Conservation (phyloP, 139 green algal genomes). For the Coccomyxa sp. region DNA sequence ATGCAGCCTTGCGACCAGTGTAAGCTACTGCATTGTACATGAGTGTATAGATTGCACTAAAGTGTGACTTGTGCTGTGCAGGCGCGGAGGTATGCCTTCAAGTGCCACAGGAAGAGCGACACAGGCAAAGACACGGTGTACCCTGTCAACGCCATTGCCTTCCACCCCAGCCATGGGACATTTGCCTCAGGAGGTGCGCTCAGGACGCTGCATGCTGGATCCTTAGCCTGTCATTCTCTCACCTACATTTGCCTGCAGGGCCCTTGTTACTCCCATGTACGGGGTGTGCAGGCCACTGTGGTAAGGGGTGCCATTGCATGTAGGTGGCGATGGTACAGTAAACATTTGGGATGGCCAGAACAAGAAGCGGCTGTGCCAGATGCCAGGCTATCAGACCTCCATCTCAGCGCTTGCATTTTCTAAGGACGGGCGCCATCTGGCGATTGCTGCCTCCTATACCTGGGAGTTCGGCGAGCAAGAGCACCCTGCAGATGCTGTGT, state of each 20-base stretch:
- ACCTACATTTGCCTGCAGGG: neutral
- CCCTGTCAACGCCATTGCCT: constrained; percentile 85
- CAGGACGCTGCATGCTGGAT: neutral
- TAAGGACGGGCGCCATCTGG: constrained; percentile 57
- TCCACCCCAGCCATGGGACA: constrained; percentile 41
- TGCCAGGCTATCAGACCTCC: constrained; percentile 71
- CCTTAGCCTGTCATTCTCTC: neutral
- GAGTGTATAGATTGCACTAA: neutral
- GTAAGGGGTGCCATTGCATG: neutral
- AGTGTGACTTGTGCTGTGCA: constrained; percentile 23
- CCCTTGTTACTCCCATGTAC: neutral
- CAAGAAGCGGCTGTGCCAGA: constrained; percentile 86
- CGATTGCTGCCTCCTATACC: constrained; percentile 83
- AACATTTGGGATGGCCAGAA: constrained; percentile 89
- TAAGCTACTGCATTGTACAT: neutral
- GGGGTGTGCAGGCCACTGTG: neutral
- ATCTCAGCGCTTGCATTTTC: constrained; percentile 82
- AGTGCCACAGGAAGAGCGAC: constrained; percentile 72
- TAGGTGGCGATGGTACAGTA: constrained; percentile 83
- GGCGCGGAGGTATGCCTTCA: constrained; percentile 87
- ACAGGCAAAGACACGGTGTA: constrained; percentile 61
- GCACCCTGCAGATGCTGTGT: constrained; percentile 64
- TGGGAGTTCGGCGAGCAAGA: constrained; percentile 58
- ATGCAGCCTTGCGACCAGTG: neutral
- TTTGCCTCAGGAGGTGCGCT: constrained; percentile 1